Conservation (phyloP, 805 yeast species). For the Ogataea angusta region DNA sequence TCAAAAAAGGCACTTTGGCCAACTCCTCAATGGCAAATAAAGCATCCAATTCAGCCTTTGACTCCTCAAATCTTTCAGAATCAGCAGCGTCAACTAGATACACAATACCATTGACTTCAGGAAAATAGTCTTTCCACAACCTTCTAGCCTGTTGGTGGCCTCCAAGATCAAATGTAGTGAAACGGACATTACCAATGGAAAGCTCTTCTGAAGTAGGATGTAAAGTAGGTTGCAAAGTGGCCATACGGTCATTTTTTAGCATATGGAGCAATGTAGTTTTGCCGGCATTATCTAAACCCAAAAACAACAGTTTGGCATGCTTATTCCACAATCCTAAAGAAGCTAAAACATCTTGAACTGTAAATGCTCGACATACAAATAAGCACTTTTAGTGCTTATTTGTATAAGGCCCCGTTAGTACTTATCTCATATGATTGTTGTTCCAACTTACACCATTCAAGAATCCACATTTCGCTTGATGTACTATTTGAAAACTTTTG, state of each 20-base stretch:
- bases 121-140: slow-evolving; percentile 99
- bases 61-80: slow-evolving; percentile 90
- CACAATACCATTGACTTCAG: slow-evolving; percentile 97
- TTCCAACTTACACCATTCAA: slow-evolving; percentile 37
- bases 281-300: slow-evolving; percentile 98
- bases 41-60: slow-evolving; percentile 91
- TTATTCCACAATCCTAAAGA: slow-evolving; percentile 86
- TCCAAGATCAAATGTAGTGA: slow-evolving; percentile 97
- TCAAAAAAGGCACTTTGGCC: slow-evolving; percentile 81
- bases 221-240: slow-evolving; percentile 95
- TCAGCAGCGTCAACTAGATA: slow-evolving; percentile 97
- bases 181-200: slow-evolving; percentile 92
- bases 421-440: not conserved
- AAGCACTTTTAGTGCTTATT: slow-evolving; percentile 1
- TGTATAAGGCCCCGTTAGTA: slow-evolving; percentile 8
- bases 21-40: slow-evolving; percentile 91
- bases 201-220: slow-evolving; percentile 99
- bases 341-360: slow-evolving; percentile 73
- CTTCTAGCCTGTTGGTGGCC: slow-evolving; percentile 99
- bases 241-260: slow-evolving; percentile 92
- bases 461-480: slow-evolving; percentile 31
- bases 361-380: not conserved
- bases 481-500: not conserved
- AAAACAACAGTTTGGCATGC: slow-evolving; percentile 92
- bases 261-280: slow-evolving; percentile 86